phyloP scores from a whole-genome alignment of 2,329 filamentous ascomycete genomes.

The Epichloe hybrida region DNA sequence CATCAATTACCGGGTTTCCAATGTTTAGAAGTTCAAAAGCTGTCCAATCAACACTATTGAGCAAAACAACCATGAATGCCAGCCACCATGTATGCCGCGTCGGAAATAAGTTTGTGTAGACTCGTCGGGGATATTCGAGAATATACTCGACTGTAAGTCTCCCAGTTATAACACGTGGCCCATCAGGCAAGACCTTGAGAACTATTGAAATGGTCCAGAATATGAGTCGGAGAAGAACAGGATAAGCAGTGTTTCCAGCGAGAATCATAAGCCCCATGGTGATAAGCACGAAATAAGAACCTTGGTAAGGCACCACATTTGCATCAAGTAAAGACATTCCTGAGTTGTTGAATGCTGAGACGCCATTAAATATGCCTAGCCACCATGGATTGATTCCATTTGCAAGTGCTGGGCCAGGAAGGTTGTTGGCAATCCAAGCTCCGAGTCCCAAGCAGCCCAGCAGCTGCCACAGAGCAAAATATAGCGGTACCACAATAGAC shows the following conservation, averaged over 20 bases:
- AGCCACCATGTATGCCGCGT: slow-evolving; percentile 52
- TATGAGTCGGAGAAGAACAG: slow-evolving; percentile 46
- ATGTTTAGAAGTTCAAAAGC: slow-evolving; percentile 54
- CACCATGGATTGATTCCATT: slow-evolving; percentile 55
- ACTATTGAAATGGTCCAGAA: slow-evolving; percentile 31
- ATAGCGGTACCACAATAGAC: slow-evolving; percentile 44
- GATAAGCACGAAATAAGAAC: slow-evolving; percentile 34
- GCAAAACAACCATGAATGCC: slow-evolving; percentile 39
- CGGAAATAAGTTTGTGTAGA: slow-evolving; percentile 53
- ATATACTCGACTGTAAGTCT: slow-evolving; percentile 41
- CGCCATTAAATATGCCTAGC: slow-evolving; percentile 53
- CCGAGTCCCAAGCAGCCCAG: slow-evolving; percentile 45
- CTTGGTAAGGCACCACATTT: slow-evolving; percentile 50
- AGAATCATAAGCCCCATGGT: slow-evolving; percentile 45
- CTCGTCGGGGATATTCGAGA: slow-evolving; percentile 40
- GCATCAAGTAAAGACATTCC: slow-evolving; percentile 55
- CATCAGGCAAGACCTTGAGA: neutral
- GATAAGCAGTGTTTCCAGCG: slow-evolving; percentile 54
- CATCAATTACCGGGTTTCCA: slow-evolving; percentile 40
- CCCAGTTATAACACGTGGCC: slow-evolving; percentile 14
- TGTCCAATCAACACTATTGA: slow-evolving; percentile 34
- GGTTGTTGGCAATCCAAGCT: slow-evolving; percentile 43
- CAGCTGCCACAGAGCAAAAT: slow-evolving; percentile 46
- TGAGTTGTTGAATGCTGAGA: slow-evolving; percentile 59
- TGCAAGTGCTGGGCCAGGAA: slow-evolving; percentile 29